Conservation (phyloP, 768 basidiomycete genomes). For the Pulveroboletus sp. region DNA sequence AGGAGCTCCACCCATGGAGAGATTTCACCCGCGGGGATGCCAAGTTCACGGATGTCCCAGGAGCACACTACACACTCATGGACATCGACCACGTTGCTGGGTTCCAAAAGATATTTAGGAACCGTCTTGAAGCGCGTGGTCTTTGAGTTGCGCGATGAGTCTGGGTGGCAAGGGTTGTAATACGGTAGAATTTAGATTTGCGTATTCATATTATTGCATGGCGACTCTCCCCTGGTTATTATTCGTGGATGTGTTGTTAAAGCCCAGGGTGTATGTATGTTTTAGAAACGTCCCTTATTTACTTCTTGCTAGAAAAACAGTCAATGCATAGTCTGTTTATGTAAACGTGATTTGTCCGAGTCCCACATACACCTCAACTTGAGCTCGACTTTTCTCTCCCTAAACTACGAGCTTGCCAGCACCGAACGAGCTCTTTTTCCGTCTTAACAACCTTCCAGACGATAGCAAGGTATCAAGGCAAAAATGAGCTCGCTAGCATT, state of each 20-base stretch:
- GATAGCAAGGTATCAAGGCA: not conserved
- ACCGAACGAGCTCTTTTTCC: not conserved
- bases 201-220: not conserved
- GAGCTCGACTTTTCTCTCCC: too few species aligned
- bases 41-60: constrained; percentile 16
- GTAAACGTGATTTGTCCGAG: constrained; percentile 5
- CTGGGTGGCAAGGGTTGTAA: too few species aligned
- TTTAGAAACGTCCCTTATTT: not conserved
- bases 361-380: not conserved
- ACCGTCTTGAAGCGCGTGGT: constrained; percentile 20
- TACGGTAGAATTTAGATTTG: not conserved
- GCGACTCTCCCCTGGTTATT: not conserved
- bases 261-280: too few species aligned
- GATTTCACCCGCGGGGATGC: constrained; percentile 14
- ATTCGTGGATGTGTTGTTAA: not conserved
- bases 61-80: constrained; percentile 24
- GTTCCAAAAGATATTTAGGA: constrained; percentile 25
- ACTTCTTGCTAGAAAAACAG: not conserved
- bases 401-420: not conserved
- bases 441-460: not conserved
- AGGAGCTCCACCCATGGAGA: constrained; percentile 18
- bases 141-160: not conserved
- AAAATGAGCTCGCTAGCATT: constrained; percentile 66
- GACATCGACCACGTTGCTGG: constrained; percentile 22
- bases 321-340: not conserved